A percentile compares a stretch with the other conserved stretches of the same genome.
These are phyloP conservation scores for Chaetoceros muelleri DNA, from an alignment of 108 stramenopile genomes.

Conservation along the genomic window DNA sequence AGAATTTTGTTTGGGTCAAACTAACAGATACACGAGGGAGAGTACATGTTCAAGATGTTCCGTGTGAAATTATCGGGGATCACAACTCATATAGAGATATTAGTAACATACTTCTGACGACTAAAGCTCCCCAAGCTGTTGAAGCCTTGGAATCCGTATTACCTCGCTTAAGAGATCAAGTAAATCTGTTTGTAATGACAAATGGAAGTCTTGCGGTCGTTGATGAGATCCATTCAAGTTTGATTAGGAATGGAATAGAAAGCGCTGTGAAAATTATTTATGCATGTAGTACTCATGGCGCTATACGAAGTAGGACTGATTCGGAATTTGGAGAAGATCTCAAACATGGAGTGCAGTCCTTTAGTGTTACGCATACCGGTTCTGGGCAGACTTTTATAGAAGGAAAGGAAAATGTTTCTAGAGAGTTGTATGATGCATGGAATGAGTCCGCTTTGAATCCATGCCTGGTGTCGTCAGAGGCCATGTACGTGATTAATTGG, in stretches of 20 bases:
- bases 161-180: conserved; percentile 5
- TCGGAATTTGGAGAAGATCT: not conserved
- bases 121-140: conserved; percentile 36
- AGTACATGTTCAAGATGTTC: not conserved
- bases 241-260: not conserved
- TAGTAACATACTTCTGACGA: conserved; percentile 30
- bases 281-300: conserved; percentile 39
- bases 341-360: no score
- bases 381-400: conserved; percentile 23
- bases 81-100: conserved; percentile 5
- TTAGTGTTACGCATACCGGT: conserved; percentile 34
- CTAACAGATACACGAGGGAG: not conserved
- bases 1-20: not conserved
- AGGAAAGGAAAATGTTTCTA: not conserved
- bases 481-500: not conserved
- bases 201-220: conserved; percentile 43
- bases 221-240: conserved; percentile 17
- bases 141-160: conserved; percentile 21
- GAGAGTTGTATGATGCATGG: not conserved
- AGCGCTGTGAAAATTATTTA: conserved; percentile 12
- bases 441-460: not conserved
- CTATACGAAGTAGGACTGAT: not conserved
- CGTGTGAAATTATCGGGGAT: conserved; percentile 11
- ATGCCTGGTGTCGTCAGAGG: not conserved
- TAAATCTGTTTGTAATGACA: conserved; percentile 23